Percentiles rank a stretch among this genome's conserved stretches.
Conservation (phyloP, 495 filamentous ascomycete genomes). For the Xylaria acuta region DNA sequence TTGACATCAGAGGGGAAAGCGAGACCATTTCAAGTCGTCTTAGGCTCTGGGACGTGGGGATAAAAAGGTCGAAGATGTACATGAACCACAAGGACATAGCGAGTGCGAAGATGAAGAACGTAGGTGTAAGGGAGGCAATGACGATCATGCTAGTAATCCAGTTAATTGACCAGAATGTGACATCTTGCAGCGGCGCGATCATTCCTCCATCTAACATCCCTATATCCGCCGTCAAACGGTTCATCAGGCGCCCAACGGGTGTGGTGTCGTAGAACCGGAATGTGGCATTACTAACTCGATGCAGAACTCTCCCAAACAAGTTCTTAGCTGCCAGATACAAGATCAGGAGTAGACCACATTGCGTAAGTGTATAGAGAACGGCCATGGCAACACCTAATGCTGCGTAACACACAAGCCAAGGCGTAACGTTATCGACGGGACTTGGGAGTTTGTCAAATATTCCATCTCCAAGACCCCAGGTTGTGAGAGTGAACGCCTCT, state of each 20-base stretch:
- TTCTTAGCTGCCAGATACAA: conserved; percentile 75
- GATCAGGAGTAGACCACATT: conserved; percentile 69
- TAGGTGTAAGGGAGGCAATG: conserved; percentile 75
- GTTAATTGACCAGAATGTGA: conserved; percentile 67
- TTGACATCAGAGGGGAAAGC: conserved; percentile 79
- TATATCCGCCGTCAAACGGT: conserved; percentile 84
- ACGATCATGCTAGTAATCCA: conserved; percentile 76
- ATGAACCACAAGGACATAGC: conserved; percentile 68
- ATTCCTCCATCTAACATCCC: conserved; percentile 82
- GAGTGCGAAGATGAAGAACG: conserved; percentile 74
- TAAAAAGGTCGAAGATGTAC: conserved; percentile 71
- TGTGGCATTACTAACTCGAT: conserved; percentile 73
- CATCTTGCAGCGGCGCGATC: conserved; percentile 67
- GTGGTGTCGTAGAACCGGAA: conserved; percentile 90
- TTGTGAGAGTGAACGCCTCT: neutral
- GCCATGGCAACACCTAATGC: conserved; percentile 64
- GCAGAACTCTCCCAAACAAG: conserved; percentile 72
- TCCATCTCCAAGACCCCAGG: conserved; percentile 27
- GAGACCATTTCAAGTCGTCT: conserved; percentile 85
- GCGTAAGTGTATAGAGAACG: conserved; percentile 58
- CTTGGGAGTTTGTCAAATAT: conserved; percentile 65
- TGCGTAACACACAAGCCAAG: conserved; percentile 75
- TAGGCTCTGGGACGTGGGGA: conserved; percentile 82
- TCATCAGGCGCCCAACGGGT: conserved; percentile 84
- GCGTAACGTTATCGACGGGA: conserved; percentile 69